phyloP scores from a whole-genome alignment of 306 rosid genomes.

The Gastrolobium bilobum region DNA sequence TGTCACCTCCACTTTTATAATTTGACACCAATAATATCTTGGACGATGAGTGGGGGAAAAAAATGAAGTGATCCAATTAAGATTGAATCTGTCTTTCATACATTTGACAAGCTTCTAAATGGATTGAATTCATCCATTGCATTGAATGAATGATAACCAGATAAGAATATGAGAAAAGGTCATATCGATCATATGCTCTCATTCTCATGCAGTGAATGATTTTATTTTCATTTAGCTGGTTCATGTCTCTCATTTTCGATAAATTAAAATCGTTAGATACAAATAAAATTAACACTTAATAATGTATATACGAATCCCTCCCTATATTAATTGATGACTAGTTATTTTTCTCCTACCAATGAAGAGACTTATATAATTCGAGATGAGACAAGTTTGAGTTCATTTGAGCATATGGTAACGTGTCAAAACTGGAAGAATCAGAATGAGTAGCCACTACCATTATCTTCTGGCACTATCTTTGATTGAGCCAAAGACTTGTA shows the following conservation, averaged over 20 bases:
- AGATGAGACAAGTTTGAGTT: slow-evolving; percentile 41
- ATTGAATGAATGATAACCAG: slow-evolving; percentile 24
- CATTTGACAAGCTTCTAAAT: slow-evolving; percentile 17
- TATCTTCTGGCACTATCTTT: slow-evolving; percentile 35
- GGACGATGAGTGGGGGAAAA: not conserved
- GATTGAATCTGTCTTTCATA: not conserved
- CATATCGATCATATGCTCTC: slow-evolving; percentile 15
- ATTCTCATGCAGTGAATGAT: not conserved
- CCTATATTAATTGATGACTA: no score
- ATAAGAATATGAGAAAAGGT: slow-evolving; percentile 22
- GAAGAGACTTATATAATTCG: not conserved
- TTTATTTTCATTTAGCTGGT: no score
- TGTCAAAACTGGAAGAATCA: slow-evolving; percentile 39
- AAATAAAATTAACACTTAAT: no score
- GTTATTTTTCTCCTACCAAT: slow-evolving; percentile 33
- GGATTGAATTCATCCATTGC: slow-evolving; percentile 8
- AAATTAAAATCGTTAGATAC: no score
- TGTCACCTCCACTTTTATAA: slow-evolving; percentile 2
- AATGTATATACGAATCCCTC: no score
- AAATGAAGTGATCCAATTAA: not conserved
- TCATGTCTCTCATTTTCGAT: no score
- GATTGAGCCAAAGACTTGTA: slow-evolving; percentile 56
- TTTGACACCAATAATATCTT: slow-evolving; percentile 34
- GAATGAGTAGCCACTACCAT: slow-evolving; percentile 25
- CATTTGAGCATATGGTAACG: slow-evolving; percentile 21